phyloP scores from a whole-genome alignment of 805 yeast species.

The Saccharomycopsis selenospora region DNA sequence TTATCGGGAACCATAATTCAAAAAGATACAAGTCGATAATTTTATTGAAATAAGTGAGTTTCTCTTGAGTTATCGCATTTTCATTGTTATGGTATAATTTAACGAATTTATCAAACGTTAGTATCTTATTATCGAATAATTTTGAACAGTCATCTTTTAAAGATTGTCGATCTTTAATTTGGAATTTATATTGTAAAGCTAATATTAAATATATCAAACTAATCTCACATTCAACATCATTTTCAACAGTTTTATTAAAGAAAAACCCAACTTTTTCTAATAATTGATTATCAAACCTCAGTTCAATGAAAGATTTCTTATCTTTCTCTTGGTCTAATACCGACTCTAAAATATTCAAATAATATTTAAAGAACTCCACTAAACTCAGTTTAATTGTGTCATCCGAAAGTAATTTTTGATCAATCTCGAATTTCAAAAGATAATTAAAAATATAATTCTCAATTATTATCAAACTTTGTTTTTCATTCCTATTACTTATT shows the following conservation, averaged over 20 bases:
- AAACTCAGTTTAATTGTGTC: neutral
- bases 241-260: neutral
- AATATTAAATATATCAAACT: constrained; percentile 3
- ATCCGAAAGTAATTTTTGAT: constrained; percentile 1
- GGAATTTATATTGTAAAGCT: constrained; percentile 1
- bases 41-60: neutral
- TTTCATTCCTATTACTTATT: neutral
- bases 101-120: neutral
- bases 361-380: neutral
- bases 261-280: neutral
- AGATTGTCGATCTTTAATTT: neutral
- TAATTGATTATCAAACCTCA: neutral
- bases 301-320: neutral
- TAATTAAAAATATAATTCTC: neutral
- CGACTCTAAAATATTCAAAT: neutral
- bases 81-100: neutral
- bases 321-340: neutral
- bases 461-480: neutral
- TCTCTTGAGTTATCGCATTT: neutral
- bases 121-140: neutral
- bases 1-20: neutral
- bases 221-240: neutral
- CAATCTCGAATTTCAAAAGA: neutral
- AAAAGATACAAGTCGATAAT: constrained; percentile 3
- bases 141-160: neutral